Evolutionary conservation across 805 yeast species (phyloP).

Genomic region (Yarrowia porcina): DNA sequence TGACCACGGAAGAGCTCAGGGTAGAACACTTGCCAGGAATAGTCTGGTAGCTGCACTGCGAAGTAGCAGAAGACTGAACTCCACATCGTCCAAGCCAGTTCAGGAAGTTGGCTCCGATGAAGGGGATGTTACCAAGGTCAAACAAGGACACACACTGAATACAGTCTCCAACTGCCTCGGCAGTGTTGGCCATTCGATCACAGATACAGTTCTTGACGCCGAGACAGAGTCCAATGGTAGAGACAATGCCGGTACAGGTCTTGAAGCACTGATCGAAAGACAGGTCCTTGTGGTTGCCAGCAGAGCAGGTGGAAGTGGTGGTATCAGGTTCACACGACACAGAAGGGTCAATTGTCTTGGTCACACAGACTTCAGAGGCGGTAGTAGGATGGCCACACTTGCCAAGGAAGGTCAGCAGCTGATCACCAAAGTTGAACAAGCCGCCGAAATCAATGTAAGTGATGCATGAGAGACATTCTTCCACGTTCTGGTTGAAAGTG

Average conservation of each 20-base stretch:
- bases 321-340: constrained; percentile 11
- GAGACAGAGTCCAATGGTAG: not conserved
- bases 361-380: not conserved
- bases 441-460: not conserved
- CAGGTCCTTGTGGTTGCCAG: not conserved
- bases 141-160: constrained; percentile 4
- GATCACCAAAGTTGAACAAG: not conserved
- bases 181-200: not conserved
- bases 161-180: not conserved
- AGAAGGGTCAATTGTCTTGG: not conserved
- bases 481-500: too few relatives aligned
- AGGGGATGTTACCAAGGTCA: not conserved
- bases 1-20: not conserved
- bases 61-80: not conserved
- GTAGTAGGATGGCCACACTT: not conserved
- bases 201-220: not conserved
- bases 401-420: constrained; percentile 2
- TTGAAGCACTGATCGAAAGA: not conserved
- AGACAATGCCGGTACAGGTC: not conserved
- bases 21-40: not conserved
- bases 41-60: not conserved
- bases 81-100: not conserved
- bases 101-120: constrained; percentile 2
- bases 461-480: not conserved
- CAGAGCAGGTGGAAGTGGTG: not conserved